These are phyloP conservation scores for Kodamaea restingae DNA, from an alignment of 805 yeast species.

Conservation along the genomic window DNA sequence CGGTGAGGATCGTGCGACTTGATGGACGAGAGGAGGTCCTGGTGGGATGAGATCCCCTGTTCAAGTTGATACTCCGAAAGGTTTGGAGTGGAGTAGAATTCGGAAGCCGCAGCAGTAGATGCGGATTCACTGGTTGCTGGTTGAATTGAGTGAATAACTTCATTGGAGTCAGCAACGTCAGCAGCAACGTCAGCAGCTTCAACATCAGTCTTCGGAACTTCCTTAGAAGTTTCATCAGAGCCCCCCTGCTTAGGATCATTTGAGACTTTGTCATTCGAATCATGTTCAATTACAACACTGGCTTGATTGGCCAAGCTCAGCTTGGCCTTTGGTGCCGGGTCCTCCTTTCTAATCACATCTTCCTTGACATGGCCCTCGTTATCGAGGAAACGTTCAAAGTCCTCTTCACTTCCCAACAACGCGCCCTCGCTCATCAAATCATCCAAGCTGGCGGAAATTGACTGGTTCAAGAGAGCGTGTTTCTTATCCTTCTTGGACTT, in stretches of 20 bases:
- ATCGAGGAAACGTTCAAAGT: constrained; percentile 50
- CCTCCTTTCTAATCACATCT: constrained; percentile 27
- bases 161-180: too few relatives aligned
- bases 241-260: too few relatives aligned
- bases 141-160: too few relatives aligned
- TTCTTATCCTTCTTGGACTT: constrained; percentile 11
- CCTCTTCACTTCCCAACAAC: constrained; percentile 47
- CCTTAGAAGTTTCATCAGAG: too few relatives aligned
- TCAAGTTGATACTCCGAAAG: constrained; percentile 43
- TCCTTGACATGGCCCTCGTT: constrained; percentile 49
- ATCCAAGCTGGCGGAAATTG: constrained; percentile 52
- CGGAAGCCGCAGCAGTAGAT: neutral
- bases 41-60: constrained; percentile 35
- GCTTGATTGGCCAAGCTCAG: neutral
- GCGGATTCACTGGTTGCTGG: too few relatives aligned
- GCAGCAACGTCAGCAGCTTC: too few relatives aligned
- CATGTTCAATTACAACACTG: too few relatives aligned
- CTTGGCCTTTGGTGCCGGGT: neutral
- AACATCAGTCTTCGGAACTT: neutral
- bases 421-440: constrained; percentile 48
- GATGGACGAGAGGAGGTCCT: constrained; percentile 32
- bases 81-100: constrained; percentile 40
- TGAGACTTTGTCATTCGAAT: too few relatives aligned
- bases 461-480: constrained; percentile 13
- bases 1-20: constrained; percentile 35